Percentiles rank a stretch among this genome's conserved stretches.
These are phyloP conservation scores for Leishmania arabica DNA, from an alignment of 208 protist genomes.

Conservation along the genomic window DNA sequence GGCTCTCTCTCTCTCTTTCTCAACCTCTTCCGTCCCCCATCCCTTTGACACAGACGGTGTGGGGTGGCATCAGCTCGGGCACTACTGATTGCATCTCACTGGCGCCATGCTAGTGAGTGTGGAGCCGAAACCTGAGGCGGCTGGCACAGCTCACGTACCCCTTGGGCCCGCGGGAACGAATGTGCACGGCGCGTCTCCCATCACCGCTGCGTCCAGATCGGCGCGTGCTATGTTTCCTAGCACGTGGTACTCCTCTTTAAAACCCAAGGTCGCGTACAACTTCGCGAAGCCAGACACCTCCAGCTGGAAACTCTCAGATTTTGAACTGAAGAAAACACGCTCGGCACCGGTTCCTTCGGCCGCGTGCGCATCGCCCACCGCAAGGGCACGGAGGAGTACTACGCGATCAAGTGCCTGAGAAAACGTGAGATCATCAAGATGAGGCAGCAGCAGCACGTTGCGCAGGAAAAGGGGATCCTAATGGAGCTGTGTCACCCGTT, in stretches of 20 bases:
- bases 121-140: neutral
- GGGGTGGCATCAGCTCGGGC: neutral
- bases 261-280: neutral
- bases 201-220: neutral
- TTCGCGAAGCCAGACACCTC: slow-evolving; percentile 78
- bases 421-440: slow-evolving; percentile 91
- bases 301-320: slow-evolving; percentile 80
- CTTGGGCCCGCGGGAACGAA: neutral
- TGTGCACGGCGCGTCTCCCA: neutral
- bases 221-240: neutral
- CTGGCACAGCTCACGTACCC: slow-evolving; percentile 6
- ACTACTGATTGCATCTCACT: neutral
- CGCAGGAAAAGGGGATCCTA: slow-evolving; percentile 91
- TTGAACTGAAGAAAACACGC: slow-evolving; percentile 84
- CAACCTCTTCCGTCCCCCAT: neutral
- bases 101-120: neutral
- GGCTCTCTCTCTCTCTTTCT: neutral
- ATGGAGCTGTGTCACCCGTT: slow-evolving; percentile 92
- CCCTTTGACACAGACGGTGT: neutral
- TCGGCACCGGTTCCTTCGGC: slow-evolving; percentile 94
- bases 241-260: neutral
- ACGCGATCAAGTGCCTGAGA: slow-evolving; percentile 92
- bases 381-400: slow-evolving; percentile 84
- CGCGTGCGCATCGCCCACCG: slow-evolving; percentile 89
- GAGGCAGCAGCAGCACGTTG: slow-evolving; percentile 88